A percentile compares a stretch with the other conserved stretches of the same genome.
Evolutionary conservation across 179 eudicot species (phyloP).

Genomic region (Kewa caespitosa): DNA sequence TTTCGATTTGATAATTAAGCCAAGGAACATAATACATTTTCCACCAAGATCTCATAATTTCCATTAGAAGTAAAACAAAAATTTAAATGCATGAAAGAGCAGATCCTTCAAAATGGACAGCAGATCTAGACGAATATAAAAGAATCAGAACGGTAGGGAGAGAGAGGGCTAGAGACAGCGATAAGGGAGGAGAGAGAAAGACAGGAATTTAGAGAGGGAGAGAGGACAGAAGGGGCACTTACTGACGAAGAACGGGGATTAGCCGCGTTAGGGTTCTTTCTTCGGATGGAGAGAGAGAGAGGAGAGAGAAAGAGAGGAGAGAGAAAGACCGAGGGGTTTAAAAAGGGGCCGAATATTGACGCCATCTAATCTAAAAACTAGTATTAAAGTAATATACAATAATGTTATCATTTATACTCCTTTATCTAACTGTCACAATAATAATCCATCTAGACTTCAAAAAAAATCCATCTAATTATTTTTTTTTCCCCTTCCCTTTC

Average conservation of each 20-base stretch:
- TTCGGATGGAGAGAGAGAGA: conserved; percentile 37
- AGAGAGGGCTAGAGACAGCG: conserved; percentile 13
- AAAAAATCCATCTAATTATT: too few species aligned
- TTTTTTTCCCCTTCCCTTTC: too few species aligned
- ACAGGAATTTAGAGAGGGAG: conserved; percentile 4
- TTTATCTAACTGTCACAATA: too few species aligned
- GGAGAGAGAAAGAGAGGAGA: conserved; percentile 24
- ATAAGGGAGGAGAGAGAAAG: conserved; percentile 9
- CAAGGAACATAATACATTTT: neutral
- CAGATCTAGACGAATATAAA: conserved; percentile 17
- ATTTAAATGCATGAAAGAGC: conserved; percentile 10
- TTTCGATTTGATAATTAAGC: conserved; percentile 1
- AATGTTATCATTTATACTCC: neutral
- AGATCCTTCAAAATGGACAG: conserved; percentile 21
- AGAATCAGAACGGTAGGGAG: neutral
- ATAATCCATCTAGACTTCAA: too few species aligned
- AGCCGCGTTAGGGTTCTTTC: conserved; percentile 48
- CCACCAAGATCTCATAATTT: conserved; percentile 23
- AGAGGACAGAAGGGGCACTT: conserved; percentile 27
- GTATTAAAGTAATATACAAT: neutral
- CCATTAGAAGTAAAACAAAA: neutral
- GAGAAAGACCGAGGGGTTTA: conserved; percentile 13
- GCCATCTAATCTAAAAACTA: conserved; percentile 13
- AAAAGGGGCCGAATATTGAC: conserved; percentile 7
- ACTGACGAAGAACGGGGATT: conserved; percentile 43